Evolutionary conservation across 73 alveolate genomes (phyloP).

Genomic region (Paramecium pentaurelia): DNA sequence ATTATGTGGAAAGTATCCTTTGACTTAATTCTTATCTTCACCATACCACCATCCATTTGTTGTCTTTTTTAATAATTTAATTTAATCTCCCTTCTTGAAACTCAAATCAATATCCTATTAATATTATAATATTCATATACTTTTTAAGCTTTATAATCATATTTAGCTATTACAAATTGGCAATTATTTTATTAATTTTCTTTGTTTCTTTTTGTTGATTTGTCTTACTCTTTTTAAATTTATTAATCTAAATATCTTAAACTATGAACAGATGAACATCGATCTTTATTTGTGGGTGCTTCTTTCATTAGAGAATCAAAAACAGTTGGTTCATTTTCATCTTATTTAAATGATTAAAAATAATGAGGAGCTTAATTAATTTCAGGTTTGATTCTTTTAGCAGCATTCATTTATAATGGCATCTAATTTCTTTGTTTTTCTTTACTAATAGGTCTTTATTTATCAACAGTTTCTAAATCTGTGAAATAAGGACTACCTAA

Average conservation of each 20-base stretch:
- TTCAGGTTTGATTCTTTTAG: background rate
- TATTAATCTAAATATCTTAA: slow-evolving; percentile 29
- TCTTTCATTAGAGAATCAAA: slow-evolving; percentile 43
- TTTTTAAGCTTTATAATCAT: slow-evolving; percentile 35
- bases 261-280: slow-evolving; percentile 38
- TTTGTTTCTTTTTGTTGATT: background rate
- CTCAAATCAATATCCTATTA: slow-evolving; percentile 20
- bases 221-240: slow-evolving; percentile 15
- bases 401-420: background rate
- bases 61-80: slow-evolving; percentile 32
- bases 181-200: background rate
- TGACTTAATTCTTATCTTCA: background rate
- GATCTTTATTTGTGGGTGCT: background rate
- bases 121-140: background rate
- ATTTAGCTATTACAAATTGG: background rate
- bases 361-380: background rate
- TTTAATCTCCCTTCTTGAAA: slow-evolving; percentile 25
- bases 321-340: background rate
- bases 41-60: slow-evolving; percentile 52
- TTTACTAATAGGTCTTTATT: background rate
- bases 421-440: background rate
- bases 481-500: slow-evolving; percentile 46
- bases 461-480: background rate
- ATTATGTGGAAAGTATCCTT: slow-evolving; percentile 45
- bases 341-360: slow-evolving; percentile 14